These are phyloP conservation scores for Macrophomina phaseolina DNA, from an alignment of 2,329 filamentous ascomycete species.

Conservation along the genomic window DNA sequence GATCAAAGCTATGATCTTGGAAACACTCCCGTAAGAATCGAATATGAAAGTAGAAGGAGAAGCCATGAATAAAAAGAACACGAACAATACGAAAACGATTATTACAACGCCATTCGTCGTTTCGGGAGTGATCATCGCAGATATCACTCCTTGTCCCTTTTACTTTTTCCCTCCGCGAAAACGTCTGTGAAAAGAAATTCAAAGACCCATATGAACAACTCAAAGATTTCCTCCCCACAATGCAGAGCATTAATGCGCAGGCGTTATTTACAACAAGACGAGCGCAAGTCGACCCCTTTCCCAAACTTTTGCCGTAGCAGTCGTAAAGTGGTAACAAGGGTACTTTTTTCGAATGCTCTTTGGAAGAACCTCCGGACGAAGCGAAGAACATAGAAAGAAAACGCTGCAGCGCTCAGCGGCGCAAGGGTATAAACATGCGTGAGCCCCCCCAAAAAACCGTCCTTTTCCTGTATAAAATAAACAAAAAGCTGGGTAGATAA, in stretches of 20 bases:
- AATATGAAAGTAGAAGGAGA: background rate
- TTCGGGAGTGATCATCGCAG: constrained; percentile 8
- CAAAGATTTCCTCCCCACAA: background rate
- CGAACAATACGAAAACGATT: constrained; percentile 1
- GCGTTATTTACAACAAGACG: constrained; percentile 20
- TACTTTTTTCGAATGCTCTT: constrained; percentile 21
- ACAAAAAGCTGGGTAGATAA: constrained; percentile 5
- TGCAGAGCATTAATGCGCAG: constrained; percentile 19
- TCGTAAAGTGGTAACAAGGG: constrained; percentile 12
- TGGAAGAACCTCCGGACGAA: constrained; percentile 8
- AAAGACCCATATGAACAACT: constrained; percentile 9
- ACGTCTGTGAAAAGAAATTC: background rate
- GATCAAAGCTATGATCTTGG: background rate
- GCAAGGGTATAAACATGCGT: constrained; percentile 26
- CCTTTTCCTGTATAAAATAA: constrained; percentile 21
- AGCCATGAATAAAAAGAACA: background rate
- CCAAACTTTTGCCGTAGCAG: background rate
- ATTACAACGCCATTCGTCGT: constrained; percentile 12
- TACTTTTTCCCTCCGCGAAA: background rate
- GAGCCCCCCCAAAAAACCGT: constrained; percentile 16
- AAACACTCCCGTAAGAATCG: background rate
- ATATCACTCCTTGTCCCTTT: constrained; percentile 9
- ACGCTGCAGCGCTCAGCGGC: constrained; percentile 23
- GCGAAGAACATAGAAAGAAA: constrained; percentile 3
- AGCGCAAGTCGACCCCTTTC: background rate